phyloP scores from a whole-genome alignment of 352 stramenopile species.

The Phytopythium montanum region DNA sequence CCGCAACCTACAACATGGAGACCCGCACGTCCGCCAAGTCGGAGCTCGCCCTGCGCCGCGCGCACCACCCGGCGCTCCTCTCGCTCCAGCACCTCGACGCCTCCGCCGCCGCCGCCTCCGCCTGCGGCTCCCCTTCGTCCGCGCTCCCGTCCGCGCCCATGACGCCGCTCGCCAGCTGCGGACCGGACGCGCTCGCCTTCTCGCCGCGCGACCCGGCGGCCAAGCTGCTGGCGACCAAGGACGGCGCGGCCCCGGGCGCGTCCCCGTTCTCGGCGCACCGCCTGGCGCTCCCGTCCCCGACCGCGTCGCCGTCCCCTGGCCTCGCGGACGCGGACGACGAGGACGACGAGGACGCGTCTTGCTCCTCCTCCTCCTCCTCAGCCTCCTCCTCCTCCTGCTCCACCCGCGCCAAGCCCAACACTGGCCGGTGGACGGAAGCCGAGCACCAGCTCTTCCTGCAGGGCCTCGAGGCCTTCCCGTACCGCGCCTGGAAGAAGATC shows the following conservation, averaged over 20 bases:
- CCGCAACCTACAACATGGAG: slow-evolving; percentile 21
- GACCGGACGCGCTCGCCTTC: slow-evolving; percentile 17
- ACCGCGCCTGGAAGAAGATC: slow-evolving; percentile 92
- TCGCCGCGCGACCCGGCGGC: slow-evolving; percentile 49
- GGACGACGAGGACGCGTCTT: slow-evolving; percentile 17
- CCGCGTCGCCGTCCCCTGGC: slow-evolving; percentile 2
- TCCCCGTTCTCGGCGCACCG: slow-evolving; percentile 21
- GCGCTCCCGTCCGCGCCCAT: slow-evolving; percentile 21
- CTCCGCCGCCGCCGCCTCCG: slow-evolving; percentile 18
- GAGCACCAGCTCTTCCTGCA: slow-evolving; percentile 89
- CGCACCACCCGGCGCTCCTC: slow-evolving; percentile 39
- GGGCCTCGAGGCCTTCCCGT: slow-evolving; percentile 81
- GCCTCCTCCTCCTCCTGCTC: no score
- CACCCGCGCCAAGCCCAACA: slow-evolving; percentile 57
- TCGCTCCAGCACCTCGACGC: slow-evolving; percentile 42
- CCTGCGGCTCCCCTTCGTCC: no score
- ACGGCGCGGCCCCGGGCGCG: slow-evolving; percentile 9
- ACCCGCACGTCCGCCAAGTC: slow-evolving; percentile 9
- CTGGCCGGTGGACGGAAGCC: slow-evolving; percentile 79
- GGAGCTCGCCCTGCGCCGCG: slow-evolving; percentile 1
- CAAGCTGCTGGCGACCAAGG: slow-evolving; percentile 33
- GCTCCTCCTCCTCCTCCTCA: no score
- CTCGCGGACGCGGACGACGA: slow-evolving; percentile 27
- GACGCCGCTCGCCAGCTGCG: slow-evolving; percentile 35
- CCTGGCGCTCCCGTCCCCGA: slow-evolving; percentile 19